Percentiles rank a stretch among this genome's conserved stretches.
Conservation (phyloP, 495 filamentous ascomycete species). For the Trichoderma virens region DNA sequence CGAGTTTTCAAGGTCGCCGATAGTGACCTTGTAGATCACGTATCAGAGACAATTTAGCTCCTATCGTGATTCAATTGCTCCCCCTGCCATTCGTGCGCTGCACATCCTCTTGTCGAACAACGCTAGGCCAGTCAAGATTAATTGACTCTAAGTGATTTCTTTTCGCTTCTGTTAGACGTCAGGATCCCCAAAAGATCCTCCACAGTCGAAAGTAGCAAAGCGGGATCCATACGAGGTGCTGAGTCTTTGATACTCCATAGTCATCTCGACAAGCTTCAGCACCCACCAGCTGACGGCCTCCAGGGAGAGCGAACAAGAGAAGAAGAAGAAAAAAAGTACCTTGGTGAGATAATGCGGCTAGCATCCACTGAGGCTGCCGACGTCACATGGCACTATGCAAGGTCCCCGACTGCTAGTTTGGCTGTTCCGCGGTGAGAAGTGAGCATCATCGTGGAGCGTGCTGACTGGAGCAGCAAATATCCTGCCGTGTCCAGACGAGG, state of each 20-base stretch:
- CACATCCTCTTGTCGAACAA: not conserved
- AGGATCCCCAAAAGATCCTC: not conserved
- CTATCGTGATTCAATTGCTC: not conserved
- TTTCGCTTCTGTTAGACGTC: not conserved
- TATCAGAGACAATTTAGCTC: not conserved
- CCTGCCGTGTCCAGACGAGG: too few species aligned
- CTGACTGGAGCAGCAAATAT: not conserved
- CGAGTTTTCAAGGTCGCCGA: not conserved
- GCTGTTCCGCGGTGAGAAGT: not conserved
- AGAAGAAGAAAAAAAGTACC: not conserved
- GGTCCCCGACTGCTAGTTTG: not conserved
- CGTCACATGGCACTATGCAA: constrained; percentile 6
- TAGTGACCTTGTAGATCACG: not conserved
- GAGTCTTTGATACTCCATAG: too few species aligned
- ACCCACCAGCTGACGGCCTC: too few species aligned
- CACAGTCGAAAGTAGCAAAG: not conserved
- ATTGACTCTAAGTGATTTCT: too few species aligned
- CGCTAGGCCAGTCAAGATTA: not conserved
- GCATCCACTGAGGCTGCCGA: not conserved
- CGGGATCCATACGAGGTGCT: not conserved
- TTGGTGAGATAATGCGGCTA: not conserved
- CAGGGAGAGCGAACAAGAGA: not conserved
- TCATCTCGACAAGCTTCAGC: too few species aligned
- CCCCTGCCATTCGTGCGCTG: not conserved
- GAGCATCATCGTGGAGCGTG: not conserved